Evolutionary conservation across 164 flowering plant genomes (phyloP), one percentile per base, ranked within the genome.

Genomic region (Cinnamomum micranthum): DNA sequence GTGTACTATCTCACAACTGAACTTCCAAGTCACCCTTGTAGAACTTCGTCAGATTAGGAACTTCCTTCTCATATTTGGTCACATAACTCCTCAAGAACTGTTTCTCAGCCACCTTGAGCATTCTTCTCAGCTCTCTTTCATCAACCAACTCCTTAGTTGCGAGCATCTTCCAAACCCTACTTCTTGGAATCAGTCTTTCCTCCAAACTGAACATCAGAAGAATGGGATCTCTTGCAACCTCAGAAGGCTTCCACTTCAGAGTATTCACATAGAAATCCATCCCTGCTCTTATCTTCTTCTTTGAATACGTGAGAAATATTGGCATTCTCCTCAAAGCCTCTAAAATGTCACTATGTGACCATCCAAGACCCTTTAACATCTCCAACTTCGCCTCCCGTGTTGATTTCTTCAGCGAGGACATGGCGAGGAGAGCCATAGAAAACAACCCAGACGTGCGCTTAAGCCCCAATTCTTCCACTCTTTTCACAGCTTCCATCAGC

Each of bases 251-350:
- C 64, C 59, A 68, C 3, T 51, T 67, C 27, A 74, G 70, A 19
- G 67, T 66, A 6, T 74, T 66, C 76, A 55, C 64, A 51, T 24
- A 76, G 74, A 70, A 76, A 24, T 64, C 69, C 74, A 76, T 50
- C 17, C 60, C 69, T 14, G 13, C 47, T 66, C 35, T 62, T 58
- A 76, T 35, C 63, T 71, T 76, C 33, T 71, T 35, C 65, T 25
- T 66, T 7, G 78, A 76, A 23, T 52, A 62, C 19, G 50, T 5
- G 13, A 70, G 0, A 47, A 35, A 60, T 2, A 20, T 5, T 4
- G 78, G 78, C 22, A 27, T 13, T 33, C 60, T 50, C 52, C 47
- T 71, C 17, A 76, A 76, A 2, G 78, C 78, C 50, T 25, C 52
- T 15, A 65, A 19, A 62, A 70, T 63, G 2, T 69, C 68, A 14